A percentile compares a stretch with the other conserved stretches of the same genome.
Conservation (phyloP, 2,329 filamentous ascomycete genomes). For the Penicillium sp. region DNA sequence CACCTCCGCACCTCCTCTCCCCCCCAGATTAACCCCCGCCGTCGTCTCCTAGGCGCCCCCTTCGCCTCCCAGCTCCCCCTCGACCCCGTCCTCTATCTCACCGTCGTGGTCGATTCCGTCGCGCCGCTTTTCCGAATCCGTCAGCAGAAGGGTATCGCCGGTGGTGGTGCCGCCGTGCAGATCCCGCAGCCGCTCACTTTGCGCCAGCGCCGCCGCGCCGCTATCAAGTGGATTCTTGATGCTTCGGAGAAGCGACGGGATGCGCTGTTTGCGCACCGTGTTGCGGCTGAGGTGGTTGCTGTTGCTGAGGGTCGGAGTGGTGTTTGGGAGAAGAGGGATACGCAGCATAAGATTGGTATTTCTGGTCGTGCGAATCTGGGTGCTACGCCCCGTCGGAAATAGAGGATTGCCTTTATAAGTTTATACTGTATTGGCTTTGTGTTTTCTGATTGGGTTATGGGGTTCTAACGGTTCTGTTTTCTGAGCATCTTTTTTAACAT, state of each 20-base stretch:
- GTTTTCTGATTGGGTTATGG: conserved; percentile 11
- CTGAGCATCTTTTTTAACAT: conserved; percentile 20
- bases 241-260: conserved; percentile 74
- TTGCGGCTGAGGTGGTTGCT: conserved; percentile 81
- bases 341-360: conserved; percentile 77
- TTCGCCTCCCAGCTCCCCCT: conserved; percentile 76
- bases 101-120: conserved; percentile 85
- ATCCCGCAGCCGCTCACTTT: conserved; percentile 72
- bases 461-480: too few relatives aligned
- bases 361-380: conserved; percentile 69
- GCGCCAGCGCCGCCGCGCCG: conserved; percentile 71
- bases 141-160: conserved; percentile 70
- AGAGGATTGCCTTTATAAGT: too few relatives aligned
- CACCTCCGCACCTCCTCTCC: conserved; percentile 78
- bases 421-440: too few relatives aligned
- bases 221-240: conserved; percentile 85
- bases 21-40: conserved; percentile 67
- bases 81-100: conserved; percentile 85
- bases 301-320: conserved; percentile 80
- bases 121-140: conserved; percentile 81
- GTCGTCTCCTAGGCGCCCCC: conserved; percentile 61
- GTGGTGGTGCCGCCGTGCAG: conserved; percentile 79
- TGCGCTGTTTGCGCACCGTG: conserved; percentile 67
- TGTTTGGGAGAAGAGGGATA: conserved; percentile 77
- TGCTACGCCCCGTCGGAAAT: conserved; percentile 27